Evolutionary conservation across 1,284 basidiomycete species (phyloP).

Genomic region (Rhodotorula mucilaginosa): DNA sequence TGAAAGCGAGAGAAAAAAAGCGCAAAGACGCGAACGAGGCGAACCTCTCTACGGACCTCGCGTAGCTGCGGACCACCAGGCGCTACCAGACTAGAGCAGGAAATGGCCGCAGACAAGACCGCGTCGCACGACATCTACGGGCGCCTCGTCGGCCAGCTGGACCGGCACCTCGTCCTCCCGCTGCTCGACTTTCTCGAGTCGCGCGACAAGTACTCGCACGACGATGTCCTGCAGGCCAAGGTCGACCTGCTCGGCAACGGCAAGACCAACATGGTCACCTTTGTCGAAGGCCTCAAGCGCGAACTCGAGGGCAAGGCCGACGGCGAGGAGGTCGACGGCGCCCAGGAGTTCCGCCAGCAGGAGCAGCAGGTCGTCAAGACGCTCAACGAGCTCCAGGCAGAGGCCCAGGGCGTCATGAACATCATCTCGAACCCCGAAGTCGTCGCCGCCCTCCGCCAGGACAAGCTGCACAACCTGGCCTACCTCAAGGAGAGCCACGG

Average conservation of each 20-base stretch:
- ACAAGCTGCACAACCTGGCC: constrained; percentile 93
- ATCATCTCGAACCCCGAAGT: constrained; percentile 97
- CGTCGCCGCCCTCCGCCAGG: constrained; percentile 81
- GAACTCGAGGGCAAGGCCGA: constrained; percentile 43
- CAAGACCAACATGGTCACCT: constrained; percentile 96
- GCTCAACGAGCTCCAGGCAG: constrained; percentile 71
- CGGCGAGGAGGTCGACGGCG: constrained; percentile 56
- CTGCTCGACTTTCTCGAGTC: constrained; percentile 81
- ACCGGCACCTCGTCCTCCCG: constrained; percentile 90
- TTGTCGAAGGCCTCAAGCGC: constrained; percentile 50
- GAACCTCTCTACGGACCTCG: too few relatives aligned
- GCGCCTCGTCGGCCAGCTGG: constrained; percentile 57
- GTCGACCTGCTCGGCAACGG: constrained; percentile 75
- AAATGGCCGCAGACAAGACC: constrained; percentile 1
- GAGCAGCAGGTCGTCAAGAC: constrained; percentile 74
- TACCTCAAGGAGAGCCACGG: constrained; percentile 92
- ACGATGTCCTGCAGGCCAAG: constrained; percentile 77
- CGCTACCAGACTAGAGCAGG: neutral
- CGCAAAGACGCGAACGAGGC: too few relatives aligned
- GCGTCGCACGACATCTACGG: constrained; percentile 5
- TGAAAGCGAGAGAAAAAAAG: too few relatives aligned
- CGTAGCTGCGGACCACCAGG: too few relatives aligned
- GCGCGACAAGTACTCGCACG: constrained; percentile 66
- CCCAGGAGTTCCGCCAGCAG: constrained; percentile 80
- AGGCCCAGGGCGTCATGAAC: constrained; percentile 87